Percentiles rank a stretch among this genome's conserved stretches.
phyloP scores from a whole-genome alignment of 2,329 filamentous ascomycete species.

The Dissoconium aciculare region DNA sequence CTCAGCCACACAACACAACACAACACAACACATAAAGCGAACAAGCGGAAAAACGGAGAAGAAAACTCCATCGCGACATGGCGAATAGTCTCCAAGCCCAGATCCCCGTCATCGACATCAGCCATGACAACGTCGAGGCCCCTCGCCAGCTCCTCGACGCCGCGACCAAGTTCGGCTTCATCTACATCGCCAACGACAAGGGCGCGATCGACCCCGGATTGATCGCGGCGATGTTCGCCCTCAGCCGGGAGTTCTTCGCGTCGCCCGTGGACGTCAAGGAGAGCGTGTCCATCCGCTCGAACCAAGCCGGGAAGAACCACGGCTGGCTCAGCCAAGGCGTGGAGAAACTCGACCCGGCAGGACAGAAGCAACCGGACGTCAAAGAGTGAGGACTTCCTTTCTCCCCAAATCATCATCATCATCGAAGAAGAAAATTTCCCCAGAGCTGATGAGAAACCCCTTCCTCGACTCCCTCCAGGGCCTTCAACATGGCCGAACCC shows the following conservation, averaged over 20 bases:
- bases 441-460: too few relatives aligned
- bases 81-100: conserved; percentile 2
- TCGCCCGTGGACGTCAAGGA: conserved; percentile 58
- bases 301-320: conserved; percentile 49
- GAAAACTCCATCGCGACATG: too few relatives aligned
- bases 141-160: conserved; percentile 53
- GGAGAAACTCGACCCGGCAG: conserved; percentile 73
- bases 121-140: conserved; percentile 41
- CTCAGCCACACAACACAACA: too few relatives aligned
- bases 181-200: conserved; percentile 69
- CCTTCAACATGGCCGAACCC: conserved; percentile 84
- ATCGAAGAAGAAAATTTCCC: too few relatives aligned
- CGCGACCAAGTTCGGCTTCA: conserved; percentile 70
- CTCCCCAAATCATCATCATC: neutral
- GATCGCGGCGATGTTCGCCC: conserved; percentile 55
- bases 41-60: too few relatives aligned
- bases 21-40: too few relatives aligned
- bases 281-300: conserved; percentile 55
- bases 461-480: too few relatives aligned
- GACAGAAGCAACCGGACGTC: conserved; percentile 58
- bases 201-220: conserved; percentile 45
- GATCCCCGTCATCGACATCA: conserved; percentile 77
- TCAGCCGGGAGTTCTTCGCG: conserved; percentile 60
- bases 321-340: conserved; percentile 82
- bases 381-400: conserved; percentile 48